Base-by-base conservation (phyloP, 1,284 basidiomycete species). In the Leccinum laetum region DNA sequence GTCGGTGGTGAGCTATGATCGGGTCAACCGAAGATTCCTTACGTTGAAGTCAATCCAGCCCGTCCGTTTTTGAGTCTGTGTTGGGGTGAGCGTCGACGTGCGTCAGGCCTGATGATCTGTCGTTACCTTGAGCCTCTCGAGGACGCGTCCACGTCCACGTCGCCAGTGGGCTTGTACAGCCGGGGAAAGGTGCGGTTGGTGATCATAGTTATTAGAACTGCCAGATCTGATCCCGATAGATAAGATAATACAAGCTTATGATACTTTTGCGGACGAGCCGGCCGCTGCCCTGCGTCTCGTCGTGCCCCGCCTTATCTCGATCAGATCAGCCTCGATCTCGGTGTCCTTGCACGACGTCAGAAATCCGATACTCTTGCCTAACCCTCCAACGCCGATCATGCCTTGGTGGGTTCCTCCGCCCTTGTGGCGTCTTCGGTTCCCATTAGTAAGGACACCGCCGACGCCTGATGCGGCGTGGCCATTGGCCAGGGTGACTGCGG, bases 121-220 rank as follows among this genome's bases (percentile, higher is more conserved):
- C 8, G 18, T 32, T 57, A 93, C 95, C 87, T 98, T 98, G 52
- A 98, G 80, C 70, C 88, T 83, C 77, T 96, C 94, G 1, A 98
- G 78, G 24, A 96, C 80, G 74, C 21, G 73, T 96, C 94, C 6
- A 79, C 72, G 8, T 84, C 81, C 32, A 72, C 75, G 67, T 91
- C 80, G 2, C 91, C 89, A 0, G 83, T 83, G 0, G 87, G 80
- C 21, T 75, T 75, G 69, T 88, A 91, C 2, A 84, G 75, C 1
- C 85, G 86, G 14, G 84, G 84, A 68, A 88, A 88, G 0, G 70
- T 68, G 1, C 83, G 79, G 49, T 70, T 75, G 7, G 64, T 58
- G 55, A 62, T 46, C 16, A 69, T 55, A 26, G 14, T 55, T 16
- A 24, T 55, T 49, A 6, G 6, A 21, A n/a, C 11, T 9, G 46